These are phyloP conservation scores for Kodamaea sp. DNA, from an alignment of 1,139 yeast species.

Conservation along the genomic window DNA sequence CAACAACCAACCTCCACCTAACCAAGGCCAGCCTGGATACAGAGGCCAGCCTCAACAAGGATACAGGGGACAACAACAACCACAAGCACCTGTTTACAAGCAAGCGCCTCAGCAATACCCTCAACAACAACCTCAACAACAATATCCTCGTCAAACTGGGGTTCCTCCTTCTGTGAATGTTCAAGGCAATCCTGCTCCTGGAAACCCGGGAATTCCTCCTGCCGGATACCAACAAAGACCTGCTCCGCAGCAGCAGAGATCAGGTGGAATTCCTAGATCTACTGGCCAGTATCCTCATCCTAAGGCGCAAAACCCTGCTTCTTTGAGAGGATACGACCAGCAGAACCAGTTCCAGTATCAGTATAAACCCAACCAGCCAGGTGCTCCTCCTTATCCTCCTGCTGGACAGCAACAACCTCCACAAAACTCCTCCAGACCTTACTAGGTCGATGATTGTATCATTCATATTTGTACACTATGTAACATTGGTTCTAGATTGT, in stretches of 20 bases:
- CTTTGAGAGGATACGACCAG: conserved; percentile 12
- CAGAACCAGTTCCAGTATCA: conserved; percentile 14
- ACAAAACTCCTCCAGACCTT: conserved; percentile 15
- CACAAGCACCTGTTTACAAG: not conserved
- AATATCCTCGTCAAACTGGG: conserved; percentile 10
- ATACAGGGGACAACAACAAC: conserved; percentile 4
- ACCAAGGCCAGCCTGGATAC: conserved; percentile 7
- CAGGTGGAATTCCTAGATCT: conserved; percentile 12
- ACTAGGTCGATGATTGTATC: conserved; percentile 4
- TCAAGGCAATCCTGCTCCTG: too few species aligned
- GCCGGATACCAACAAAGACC: conserved; percentile 6
- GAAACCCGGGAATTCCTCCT: conserved; percentile 4
- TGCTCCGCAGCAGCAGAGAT: conserved; percentile 12
- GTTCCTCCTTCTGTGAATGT: conserved; percentile 4
- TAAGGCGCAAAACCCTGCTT: conserved; percentile 9
- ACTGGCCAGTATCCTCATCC: conserved; percentile 9
- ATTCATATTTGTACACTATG: too few species aligned
- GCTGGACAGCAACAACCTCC: conserved; percentile 11
- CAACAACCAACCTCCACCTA: conserved; percentile 9
- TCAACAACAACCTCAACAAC: conserved; percentile 9
- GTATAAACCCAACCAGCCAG: conserved; percentile 14
- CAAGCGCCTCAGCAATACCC: conserved; percentile 3
- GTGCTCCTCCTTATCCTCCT: conserved; percentile 4
- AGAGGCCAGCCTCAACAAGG: conserved; percentile 10
- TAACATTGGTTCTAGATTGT: not conserved